Evolutionary conservation across 2,329 filamentous ascomycete genomes (phyloP), one percentile per base, ranked within the genome.

Genomic region (Fusarium nanum): DNA sequence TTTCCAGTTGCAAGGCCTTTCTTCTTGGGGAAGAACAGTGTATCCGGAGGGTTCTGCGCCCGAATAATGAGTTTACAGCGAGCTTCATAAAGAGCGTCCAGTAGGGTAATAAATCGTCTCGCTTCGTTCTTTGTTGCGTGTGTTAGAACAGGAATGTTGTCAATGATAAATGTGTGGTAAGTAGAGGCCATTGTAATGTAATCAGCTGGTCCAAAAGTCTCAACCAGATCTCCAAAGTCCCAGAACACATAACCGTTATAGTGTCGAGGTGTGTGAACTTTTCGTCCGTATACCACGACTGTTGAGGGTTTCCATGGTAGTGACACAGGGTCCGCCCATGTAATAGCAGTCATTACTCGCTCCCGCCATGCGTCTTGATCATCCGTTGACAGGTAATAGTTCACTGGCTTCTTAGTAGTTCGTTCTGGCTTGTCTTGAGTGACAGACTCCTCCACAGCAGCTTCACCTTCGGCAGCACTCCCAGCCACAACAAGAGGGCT

Each of bases 71-170:
- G 85, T 72, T 93, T 93, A 78, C 92, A 94, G 10, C 90, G 87
- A n/a, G 91, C 90, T 81, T 95, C 92, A 78, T 95, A 95, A 1
- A 93, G 83, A 0, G 92, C 92, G 75, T 96, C 92, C 2, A 95
- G 85, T 2, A 96, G 84, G 0, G 91, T 94, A 76, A 95, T 95
- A 76, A 96, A 89, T 13, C 93, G 86, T 7, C 92, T 85, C 2
- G 93, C 93, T 80, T 95, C 92, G 77, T 94, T 95, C 79, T 94
- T 95, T 77, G 90, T 89, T 2, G 88, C 80, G 3, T 90, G 78
- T 0, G 87, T 89, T 14, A 96, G 81, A 18, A 91, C 77, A 0
- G 93, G 92, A 3, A 95, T 84, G 22, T 89, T 81, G 70, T 91
- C 90, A 48, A 95, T 83, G 75, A 95, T 88, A 65, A 95, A 86